Evolutionary conservation across 148 eudicot genomes (phyloP).

Genomic region (Rhododendron williamsianum): DNA sequence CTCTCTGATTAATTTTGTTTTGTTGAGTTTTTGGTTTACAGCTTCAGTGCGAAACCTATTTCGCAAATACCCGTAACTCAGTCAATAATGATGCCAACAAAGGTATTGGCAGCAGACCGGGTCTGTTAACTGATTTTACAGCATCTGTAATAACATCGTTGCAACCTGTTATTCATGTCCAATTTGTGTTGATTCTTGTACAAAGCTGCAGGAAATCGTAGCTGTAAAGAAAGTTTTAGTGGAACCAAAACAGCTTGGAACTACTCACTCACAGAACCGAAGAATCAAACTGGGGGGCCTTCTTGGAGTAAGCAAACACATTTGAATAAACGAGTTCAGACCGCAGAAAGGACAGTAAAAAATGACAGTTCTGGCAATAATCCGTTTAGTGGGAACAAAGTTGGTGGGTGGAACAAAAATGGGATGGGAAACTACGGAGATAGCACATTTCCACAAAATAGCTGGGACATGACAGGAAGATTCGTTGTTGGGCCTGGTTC

Average conservation of each 20-base stretch:
- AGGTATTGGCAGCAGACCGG: conserved; percentile 27
- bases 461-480: background rate
- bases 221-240: background rate
- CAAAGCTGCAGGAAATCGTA: conserved; percentile 16
- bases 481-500: conserved; percentile 26
- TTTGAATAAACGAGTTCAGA: background rate
- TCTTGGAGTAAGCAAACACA: background rate
- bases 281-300: conserved; percentile 10
- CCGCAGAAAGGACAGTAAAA: background rate
- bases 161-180: background rate
- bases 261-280: background rate
- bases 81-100: conserved; percentile 23
- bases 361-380: background rate
- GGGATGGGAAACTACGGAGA: background rate
- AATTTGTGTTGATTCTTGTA: background rate
- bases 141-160: background rate
- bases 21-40: conserved; percentile 15
- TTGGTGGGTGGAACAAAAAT: conserved; percentile 12
- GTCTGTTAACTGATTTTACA: background rate
- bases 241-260: conserved; percentile 13
- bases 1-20: background rate
- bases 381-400: conserved; percentile 1
- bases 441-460: background rate
- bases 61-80: conserved; percentile 18
- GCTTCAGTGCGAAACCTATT: conserved; percentile 37